These are phyloP conservation scores for Aspergillus ustus DNA, from an alignment of 2,329 filamentous ascomycete genomes.

Conservation along the genomic window DNA sequence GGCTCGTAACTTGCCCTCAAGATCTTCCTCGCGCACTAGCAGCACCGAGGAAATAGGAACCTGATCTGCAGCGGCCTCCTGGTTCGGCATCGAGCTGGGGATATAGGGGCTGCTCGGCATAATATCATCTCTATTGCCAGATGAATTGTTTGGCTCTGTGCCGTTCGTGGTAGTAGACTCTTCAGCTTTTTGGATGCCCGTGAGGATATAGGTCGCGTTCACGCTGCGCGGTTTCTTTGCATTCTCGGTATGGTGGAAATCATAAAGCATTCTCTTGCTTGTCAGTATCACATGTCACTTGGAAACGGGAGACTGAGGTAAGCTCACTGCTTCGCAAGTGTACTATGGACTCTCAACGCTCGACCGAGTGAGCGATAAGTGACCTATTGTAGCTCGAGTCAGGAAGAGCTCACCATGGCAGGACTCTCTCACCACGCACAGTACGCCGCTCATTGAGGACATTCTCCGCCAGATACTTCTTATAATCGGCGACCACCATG, in stretches of 20 bases:
- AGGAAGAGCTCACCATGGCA: not conserved
- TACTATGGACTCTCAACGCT: slow-evolving; percentile 80
- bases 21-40: slow-evolving; percentile 72
- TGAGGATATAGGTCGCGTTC: slow-evolving; percentile 91
- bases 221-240: slow-evolving; percentile 72
- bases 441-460: slow-evolving; percentile 76
- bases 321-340: slow-evolving; percentile 84
- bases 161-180: slow-evolving; percentile 44
- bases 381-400: slow-evolving; percentile 58
- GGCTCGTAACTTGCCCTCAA: slow-evolving; percentile 60
- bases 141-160: slow-evolving; percentile 51
- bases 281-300: slow-evolving; percentile 5
- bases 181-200: slow-evolving; percentile 64
- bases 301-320: not conserved
- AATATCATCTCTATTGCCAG: slow-evolving; percentile 63
- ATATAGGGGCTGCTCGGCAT: slow-evolving; percentile 71
- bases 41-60: slow-evolving; percentile 64
- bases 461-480: slow-evolving; percentile 73
- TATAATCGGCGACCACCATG: slow-evolving; percentile 60
- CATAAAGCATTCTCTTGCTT: slow-evolving; percentile 73
- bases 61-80: slow-evolving; percentile 54
- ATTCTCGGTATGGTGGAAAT: slow-evolving; percentile 82
- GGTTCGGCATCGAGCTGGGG: slow-evolving; percentile 67
- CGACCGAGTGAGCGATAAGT: slow-evolving; percentile 86
- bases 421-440: slow-evolving; percentile 53